Evolutionary conservation across 2,329 filamentous ascomycete genomes (phyloP).

Genomic region (Trichocomaceae sp.): DNA sequence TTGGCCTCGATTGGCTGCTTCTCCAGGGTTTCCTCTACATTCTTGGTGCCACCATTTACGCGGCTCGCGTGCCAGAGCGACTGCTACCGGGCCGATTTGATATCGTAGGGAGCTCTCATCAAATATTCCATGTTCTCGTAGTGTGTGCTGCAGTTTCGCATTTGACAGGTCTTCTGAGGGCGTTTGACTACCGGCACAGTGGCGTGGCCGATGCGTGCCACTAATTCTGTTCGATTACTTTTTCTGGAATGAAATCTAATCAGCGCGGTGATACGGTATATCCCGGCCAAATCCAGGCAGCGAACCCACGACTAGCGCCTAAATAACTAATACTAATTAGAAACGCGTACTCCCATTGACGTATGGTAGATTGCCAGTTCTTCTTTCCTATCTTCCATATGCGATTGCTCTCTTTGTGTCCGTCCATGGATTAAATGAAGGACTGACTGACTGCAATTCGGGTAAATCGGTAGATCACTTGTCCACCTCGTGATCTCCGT

Average conservation of each 20-base stretch:
- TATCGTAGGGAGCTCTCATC: constrained; percentile 87
- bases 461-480: background rate
- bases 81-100: constrained; percentile 73
- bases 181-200: constrained; percentile 79
- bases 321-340: background rate
- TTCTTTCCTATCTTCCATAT: background rate
- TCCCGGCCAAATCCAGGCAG: background rate
- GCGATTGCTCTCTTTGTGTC: background rate
- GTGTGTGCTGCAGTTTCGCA: constrained; percentile 75
- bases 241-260: constrained; percentile 2
- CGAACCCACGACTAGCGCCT: background rate
- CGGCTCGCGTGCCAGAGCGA: constrained; percentile 75
- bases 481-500: constrained; percentile 2
- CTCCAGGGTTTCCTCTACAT: constrained; percentile 80
- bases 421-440: background rate
- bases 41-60: constrained; percentile 77
- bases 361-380: background rate
- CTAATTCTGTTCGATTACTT: constrained; percentile 2
- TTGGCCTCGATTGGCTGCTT: constrained; percentile 74
- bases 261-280: background rate
- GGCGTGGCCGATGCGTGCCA: constrained; percentile 36
- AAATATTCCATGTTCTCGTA: constrained; percentile 91
- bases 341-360: background rate
- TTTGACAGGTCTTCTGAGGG: constrained; percentile 70
- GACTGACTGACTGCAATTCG: background rate